These are phyloP conservation scores for Lenwebbia sp. DNA, from an alignment of 345 rosid species.

Conservation along the genomic window DNA sequence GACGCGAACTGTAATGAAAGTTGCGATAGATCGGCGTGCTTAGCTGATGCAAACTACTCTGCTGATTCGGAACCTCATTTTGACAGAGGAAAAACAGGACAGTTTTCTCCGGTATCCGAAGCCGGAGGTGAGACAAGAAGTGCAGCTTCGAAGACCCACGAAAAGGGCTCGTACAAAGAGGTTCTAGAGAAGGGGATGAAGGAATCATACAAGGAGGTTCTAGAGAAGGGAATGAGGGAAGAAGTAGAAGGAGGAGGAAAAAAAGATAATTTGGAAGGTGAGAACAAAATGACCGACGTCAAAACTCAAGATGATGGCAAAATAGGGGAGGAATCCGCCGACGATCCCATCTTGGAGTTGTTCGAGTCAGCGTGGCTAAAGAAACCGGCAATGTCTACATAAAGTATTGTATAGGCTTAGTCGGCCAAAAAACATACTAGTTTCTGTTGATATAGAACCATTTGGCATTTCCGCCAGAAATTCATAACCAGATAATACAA, in stretches of 20 bases:
- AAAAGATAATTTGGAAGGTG: not conserved
- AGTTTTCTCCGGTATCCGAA: not conserved
- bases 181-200: conserved; percentile 29
- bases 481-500: not conserved
- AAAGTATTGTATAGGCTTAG: not conserved
- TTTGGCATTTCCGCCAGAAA: not conserved
- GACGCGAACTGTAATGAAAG: conserved; percentile 18
- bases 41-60: not conserved
- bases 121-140: not conserved
- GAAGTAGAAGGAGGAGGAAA: not conserved
- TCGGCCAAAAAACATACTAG: not conserved
- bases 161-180: conserved; percentile 34
- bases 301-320: not conserved
- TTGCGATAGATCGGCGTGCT: conserved; percentile 2
- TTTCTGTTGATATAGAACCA: not conserved
- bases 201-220: conserved; percentile 43
- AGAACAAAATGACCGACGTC: not conserved
- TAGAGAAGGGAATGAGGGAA: conserved; percentile 32
- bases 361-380: conserved; percentile 48
- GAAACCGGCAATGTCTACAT: conserved; percentile 2
- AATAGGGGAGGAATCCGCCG: not conserved
- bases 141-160: not conserved
- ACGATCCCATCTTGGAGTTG: conserved; percentile 33
- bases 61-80: not conserved
- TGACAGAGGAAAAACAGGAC: not conserved